Evolutionary conservation across 345 rosid genomes (phyloP).

Genomic region (Acer saccharum): DNA sequence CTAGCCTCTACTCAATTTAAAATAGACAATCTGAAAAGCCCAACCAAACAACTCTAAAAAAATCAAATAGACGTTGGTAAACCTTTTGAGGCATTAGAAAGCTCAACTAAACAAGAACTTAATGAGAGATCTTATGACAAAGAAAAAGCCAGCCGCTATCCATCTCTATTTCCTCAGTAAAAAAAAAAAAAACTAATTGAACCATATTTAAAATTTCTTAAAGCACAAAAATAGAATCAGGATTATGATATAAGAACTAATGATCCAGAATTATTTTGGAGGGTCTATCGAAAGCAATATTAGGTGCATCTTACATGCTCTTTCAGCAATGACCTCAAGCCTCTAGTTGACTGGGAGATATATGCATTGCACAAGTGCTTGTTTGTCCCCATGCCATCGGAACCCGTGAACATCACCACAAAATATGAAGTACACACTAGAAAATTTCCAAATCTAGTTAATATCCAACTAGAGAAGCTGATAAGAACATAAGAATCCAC

Average conservation of each 20-base stretch:
- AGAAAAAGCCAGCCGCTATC: neutral
- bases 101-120: too few species aligned
- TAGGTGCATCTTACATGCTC: conserved; percentile 71
- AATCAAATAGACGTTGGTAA: too few species aligned
- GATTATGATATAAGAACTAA: neutral
- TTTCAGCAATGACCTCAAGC: conserved; percentile 72
- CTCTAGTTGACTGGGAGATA: conserved; percentile 81
- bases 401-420: conserved; percentile 77
- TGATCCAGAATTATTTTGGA: neutral
- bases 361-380: conserved; percentile 66
- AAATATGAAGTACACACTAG: conserved; percentile 87
- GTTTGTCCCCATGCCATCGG: conserved; percentile 43
- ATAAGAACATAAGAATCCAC: neutral
- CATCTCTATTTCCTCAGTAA: neutral
- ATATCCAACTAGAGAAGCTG: conserved; percentile 13
- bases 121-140: neutral
- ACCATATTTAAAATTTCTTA: neutral
- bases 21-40: too few species aligned
- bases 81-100: too few species aligned
- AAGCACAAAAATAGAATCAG: conserved; percentile 2
- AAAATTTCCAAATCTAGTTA: conserved; percentile 19
- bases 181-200: neutral
- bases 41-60: too few species aligned
- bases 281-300: neutral
- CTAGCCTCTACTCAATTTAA: too few species aligned